Percentiles rank a stretch among this genome's conserved stretches.
phyloP scores from a whole-genome alignment of 2,329 filamentous ascomycete species.

The Penicillium sp. region DNA sequence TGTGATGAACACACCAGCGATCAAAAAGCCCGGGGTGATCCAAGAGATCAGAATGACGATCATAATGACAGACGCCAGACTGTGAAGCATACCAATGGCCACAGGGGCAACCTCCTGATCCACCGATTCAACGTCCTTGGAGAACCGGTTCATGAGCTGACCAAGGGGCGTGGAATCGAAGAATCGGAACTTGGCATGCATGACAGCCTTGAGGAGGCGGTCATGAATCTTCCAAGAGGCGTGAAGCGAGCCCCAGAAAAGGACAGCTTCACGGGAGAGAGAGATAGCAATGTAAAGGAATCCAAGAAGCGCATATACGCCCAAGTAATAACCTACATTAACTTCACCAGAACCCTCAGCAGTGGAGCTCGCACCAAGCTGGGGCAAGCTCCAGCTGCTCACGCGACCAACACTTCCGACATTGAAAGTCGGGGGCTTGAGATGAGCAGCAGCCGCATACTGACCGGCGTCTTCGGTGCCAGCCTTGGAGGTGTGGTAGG shows the following conservation, averaged over 20 bases:
- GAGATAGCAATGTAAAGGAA: constrained; percentile 77
- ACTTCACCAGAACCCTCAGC: constrained; percentile 54
- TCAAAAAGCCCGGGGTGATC: constrained; percentile 88
- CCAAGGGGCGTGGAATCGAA: constrained; percentile 95
- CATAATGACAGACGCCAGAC: constrained; percentile 70
- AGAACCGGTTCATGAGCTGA: constrained; percentile 97
- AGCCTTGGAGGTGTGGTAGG: constrained; percentile 63
- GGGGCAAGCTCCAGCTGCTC: constrained; percentile 31
- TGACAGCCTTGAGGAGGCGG: constrained; percentile 73
- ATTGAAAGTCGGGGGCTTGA: constrained; percentile 41
- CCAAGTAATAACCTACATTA: constrained; percentile 80
- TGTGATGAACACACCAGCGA: constrained; percentile 83
- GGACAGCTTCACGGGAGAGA: constrained; percentile 77
- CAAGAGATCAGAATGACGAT: constrained; percentile 83
- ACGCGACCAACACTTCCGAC: constrained; percentile 37
- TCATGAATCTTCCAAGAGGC: constrained; percentile 85
- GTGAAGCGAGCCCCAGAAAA: constrained; percentile 88
- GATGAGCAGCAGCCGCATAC: constrained; percentile 43
- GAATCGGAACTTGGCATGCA: constrained; percentile 92
- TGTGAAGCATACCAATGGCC: constrained; percentile 74
- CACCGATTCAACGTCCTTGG: constrained; percentile 91
- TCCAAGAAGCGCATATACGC: constrained; percentile 79
- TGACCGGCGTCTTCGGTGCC: constrained; percentile 32
- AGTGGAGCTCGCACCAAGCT: constrained; percentile 26
- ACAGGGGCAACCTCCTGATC: constrained; percentile 95